These are phyloP conservation scores for Wallacemonas sp. DNA, from an alignment of 208 protist species.

Conservation along the genomic window DNA sequence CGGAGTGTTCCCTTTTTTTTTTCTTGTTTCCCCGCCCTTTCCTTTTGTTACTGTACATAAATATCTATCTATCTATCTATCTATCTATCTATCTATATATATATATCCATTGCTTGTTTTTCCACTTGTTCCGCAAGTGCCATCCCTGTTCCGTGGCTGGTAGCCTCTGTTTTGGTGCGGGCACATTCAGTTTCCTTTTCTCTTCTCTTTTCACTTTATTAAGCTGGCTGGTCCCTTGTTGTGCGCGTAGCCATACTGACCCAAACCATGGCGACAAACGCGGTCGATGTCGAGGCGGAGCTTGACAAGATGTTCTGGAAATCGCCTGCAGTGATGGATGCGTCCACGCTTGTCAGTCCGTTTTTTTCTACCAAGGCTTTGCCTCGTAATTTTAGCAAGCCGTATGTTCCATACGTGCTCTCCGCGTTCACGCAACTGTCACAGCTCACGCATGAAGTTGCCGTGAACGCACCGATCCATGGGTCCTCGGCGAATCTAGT, in stretches of 20 bases:
- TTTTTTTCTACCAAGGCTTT: constrained; percentile 37
- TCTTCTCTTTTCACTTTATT: no score
- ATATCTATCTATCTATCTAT: not conserved
- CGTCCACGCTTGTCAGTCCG: constrained; percentile 13
- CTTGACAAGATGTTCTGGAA: constrained; percentile 26
- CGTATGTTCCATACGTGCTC: constrained; percentile 31
- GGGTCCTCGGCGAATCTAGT: constrained; percentile 20
- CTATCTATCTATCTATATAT: not conserved
- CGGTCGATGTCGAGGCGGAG: constrained; percentile 3
- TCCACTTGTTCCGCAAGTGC: no score
- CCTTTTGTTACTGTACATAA: not conserved
- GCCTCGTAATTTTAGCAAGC: constrained; percentile 16
- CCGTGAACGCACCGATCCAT: constrained; percentile 19
- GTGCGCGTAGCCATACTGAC: not conserved
- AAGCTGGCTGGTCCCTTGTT: no score
- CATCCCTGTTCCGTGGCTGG: no score
- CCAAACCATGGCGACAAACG: not conserved
- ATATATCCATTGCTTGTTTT: not conserved
- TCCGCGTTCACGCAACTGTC: constrained; percentile 28
- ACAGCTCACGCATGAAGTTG: constrained; percentile 33
- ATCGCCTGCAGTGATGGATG: constrained; percentile 13
- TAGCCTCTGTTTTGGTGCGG: no score
- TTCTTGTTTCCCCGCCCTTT: no score
- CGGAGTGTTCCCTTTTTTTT: no score
- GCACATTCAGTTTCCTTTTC: no score